These are phyloP conservation scores for Sphaerobolus stellatus DNA, from an alignment of 1,284 basidiomycete species.

Conservation along the genomic window DNA sequence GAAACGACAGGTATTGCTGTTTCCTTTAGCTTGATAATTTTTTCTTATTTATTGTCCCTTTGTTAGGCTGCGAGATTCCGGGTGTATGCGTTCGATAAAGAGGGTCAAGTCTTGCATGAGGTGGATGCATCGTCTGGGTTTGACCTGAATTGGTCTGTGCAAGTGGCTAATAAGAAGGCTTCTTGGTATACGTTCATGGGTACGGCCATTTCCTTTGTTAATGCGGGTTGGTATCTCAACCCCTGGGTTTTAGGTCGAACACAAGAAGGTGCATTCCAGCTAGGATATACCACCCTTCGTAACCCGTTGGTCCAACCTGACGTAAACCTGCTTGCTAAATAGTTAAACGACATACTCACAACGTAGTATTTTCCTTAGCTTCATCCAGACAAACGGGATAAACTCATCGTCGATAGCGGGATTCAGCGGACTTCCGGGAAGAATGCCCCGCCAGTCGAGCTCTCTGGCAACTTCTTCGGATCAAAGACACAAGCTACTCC, in stretches of 20 bases:
- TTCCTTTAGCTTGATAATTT: too few relatives aligned
- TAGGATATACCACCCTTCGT: background rate
- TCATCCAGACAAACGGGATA: constrained; percentile 13
- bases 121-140: constrained; percentile 16
- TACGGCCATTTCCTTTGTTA: too few relatives aligned
- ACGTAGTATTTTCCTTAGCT: background rate
- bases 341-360: background rate
- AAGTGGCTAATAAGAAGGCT: constrained; percentile 27
- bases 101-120: constrained; percentile 20
- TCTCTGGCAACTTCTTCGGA: constrained; percentile 15
- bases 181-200: constrained; percentile 16
- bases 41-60: too few relatives aligned
- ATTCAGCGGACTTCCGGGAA: constrained; percentile 4
- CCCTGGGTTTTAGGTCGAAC: background rate
- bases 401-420: constrained; percentile 19
- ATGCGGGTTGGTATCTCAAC: background rate
- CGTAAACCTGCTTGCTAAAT: background rate
- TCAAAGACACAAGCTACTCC: constrained; percentile 4
- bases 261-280: background rate
- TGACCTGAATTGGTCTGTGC: constrained; percentile 22
- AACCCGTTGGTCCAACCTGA: background rate
- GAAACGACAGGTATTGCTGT: too few relatives aligned
- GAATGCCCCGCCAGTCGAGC: background rate
- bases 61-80: constrained; percentile 24
- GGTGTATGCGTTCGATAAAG: constrained; percentile 22